Conservation (phyloP, 768 basidiomycete species). For the Naganishia randhawae region DNA sequence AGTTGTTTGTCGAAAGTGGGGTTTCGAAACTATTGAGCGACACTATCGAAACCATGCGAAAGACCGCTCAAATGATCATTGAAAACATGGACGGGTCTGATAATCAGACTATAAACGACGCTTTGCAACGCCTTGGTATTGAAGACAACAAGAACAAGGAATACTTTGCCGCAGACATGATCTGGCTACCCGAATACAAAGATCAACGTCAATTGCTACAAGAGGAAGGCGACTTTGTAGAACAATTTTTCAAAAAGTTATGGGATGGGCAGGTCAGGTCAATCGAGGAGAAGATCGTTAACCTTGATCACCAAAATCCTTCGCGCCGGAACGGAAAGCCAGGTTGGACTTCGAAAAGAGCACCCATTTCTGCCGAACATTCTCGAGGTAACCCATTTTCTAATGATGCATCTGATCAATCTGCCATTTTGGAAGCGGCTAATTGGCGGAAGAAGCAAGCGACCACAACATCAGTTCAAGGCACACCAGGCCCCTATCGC, state of each 20-base stretch:
- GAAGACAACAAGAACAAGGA: conserved; percentile 18
- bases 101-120: neutral
- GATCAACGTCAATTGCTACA: conserved; percentile 10
- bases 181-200: conserved; percentile 23
- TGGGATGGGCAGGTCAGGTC: conserved; percentile 26
- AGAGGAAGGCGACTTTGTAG: conserved; percentile 20
- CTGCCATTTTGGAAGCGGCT: conserved; percentile 5
- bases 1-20: conserved; percentile 1
- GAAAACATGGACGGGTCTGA: neutral
- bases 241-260: conserved; percentile 19
- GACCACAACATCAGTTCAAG: no score
- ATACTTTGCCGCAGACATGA: conserved; percentile 21
- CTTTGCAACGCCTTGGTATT: conserved; percentile 4
- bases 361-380: neutral
- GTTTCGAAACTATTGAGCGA: neutral
- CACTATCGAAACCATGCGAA: conserved; percentile 17
- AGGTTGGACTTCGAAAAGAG: conserved; percentile 7
- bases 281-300: conserved; percentile 19
- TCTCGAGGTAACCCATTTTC: conserved; percentile 1
- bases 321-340: conserved; percentile 8
- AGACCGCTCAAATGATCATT: conserved; percentile 13
- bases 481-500: neutral
- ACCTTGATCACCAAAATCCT: conserved; percentile 6
- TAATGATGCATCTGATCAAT: neutral
- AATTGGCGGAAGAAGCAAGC: conserved; percentile 6